Base-by-base conservation (phyloP, 2,329 filamentous ascomycete species). In the Botryotinia calthae region DNA sequence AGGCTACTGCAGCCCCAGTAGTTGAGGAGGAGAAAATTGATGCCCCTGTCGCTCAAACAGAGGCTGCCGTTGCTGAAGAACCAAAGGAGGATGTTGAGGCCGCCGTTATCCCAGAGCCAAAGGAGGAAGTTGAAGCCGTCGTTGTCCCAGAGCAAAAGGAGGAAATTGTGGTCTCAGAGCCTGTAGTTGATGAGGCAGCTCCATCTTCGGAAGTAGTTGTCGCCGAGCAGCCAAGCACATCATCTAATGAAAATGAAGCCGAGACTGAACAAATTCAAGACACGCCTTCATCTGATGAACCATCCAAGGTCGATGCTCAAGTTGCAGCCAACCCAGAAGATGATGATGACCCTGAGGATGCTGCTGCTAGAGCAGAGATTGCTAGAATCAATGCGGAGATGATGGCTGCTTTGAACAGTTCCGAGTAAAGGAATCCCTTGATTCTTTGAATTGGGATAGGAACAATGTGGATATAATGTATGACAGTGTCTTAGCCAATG, bases 381-480 rank as follows among this genome's bases (percentile, higher is more conserved):
- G 78, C 76, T 31, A 73, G 66, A 37, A 62, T 79, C 42, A 79
- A 79, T 67, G 78, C 76, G 20, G 77, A 79, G 56, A 73, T 77
- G 72, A 76, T 72, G 70, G 70, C 72, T 62, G 74, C 73, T 37
- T 65, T 72, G 63, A 71, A n/a, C 34, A 74, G 75, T 34, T 68
- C 37, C 6, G 28, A 44, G 12, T 46, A 73, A 59, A 61, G 28
- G 7, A 7, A 31, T 18, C 7, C 9, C 16, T n/a, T 54, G 48
- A 54, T n/a, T 54, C 4, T 54, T 54, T 54, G 48, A n/a, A 56
- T 56, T n/a, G 28, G 16, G 51, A 56, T 0, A 28, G 51, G 28
- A 18, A 25, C 7, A 56, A 18, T 56, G n/a, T 28, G 51, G 14
- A 56, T 56, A 28, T n/a, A 28, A 56, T 56, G n/a, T 28, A 8